Conservation (phyloP, 495 filamentous ascomycete species). For the Neurospora sp. region DNA sequence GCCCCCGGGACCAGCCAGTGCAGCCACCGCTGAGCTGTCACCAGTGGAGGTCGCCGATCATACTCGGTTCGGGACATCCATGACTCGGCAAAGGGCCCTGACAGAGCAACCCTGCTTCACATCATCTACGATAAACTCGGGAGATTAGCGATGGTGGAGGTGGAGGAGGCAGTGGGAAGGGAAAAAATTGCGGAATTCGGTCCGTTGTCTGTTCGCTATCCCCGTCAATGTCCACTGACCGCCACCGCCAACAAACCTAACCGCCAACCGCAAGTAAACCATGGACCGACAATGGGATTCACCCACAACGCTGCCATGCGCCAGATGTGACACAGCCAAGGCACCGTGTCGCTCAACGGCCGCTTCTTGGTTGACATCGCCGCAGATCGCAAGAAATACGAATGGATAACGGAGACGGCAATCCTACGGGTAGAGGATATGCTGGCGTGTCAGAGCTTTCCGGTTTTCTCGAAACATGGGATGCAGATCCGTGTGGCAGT, state of each 20-base stretch:
- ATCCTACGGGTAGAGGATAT: neutral
- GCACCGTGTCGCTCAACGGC: neutral
- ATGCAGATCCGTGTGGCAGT: neutral
- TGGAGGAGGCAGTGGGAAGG: neutral
- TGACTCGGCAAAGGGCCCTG: neutral
- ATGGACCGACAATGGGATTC: no score
- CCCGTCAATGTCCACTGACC: neutral
- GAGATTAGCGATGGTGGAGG: neutral
- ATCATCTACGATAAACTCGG: neutral
- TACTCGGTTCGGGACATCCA: neutral
- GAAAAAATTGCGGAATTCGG: neutral
- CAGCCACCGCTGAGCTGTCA: conserved; percentile 1
- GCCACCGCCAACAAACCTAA: neutral
- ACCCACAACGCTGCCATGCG: no score
- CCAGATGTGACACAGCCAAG: no score
- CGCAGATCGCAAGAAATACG: neutral
- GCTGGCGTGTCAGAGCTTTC: neutral
- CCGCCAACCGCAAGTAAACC: neutral
- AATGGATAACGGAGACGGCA: neutral
- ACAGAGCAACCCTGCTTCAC: neutral
- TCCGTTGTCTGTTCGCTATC: neutral
- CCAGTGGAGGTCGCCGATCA: conserved; percentile 1
- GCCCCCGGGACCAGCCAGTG: neutral
- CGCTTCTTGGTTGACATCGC: neutral
- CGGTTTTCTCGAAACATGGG: neutral